phyloP scores from a whole-genome alignment of 768 basidiomycete species.

The Rhizopogon rudus region DNA sequence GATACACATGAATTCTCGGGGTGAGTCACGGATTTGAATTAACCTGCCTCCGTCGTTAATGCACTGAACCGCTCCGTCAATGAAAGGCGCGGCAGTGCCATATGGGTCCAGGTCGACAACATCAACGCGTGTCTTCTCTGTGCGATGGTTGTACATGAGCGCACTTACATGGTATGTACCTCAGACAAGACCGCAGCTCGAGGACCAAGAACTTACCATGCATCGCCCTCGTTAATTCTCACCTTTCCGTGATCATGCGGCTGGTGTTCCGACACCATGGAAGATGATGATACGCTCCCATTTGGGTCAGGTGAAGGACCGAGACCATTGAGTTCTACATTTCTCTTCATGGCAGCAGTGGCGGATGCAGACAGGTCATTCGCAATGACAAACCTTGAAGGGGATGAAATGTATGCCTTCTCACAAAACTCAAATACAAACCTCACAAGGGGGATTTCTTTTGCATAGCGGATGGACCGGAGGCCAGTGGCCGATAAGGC shows the following conservation, averaged over 20 bases:
- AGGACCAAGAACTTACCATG: constrained; percentile 54
- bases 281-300: constrained; percentile 9
- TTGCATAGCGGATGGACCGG: constrained; percentile 93
- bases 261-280: constrained; percentile 5
- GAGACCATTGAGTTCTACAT: constrained; percentile 79
- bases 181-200: background rate
- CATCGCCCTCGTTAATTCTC: constrained; percentile 87
- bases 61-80: constrained; percentile 90
- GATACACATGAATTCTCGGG: background rate
- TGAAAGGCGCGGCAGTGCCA: constrained; percentile 94
- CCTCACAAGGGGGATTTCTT: constrained; percentile 92
- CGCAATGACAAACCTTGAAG: constrained; percentile 83
- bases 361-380: constrained; percentile 89
- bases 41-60: constrained; percentile 78
- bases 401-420: constrained; percentile 31
- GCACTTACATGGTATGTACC: constrained; percentile 42
- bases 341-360: constrained; percentile 78
- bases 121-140: constrained; percentile 71
- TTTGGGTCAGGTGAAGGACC: constrained; percentile 28
- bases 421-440: constrained; percentile 29
- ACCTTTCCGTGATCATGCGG: constrained; percentile 47
- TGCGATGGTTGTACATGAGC: constrained; percentile 86
- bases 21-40: background rate
- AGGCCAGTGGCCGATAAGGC: constrained; percentile 95
- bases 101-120: constrained; percentile 98